Conservation (phyloP, 192 early-diverging fungal species). For the Podochytrium sp. region DNA sequence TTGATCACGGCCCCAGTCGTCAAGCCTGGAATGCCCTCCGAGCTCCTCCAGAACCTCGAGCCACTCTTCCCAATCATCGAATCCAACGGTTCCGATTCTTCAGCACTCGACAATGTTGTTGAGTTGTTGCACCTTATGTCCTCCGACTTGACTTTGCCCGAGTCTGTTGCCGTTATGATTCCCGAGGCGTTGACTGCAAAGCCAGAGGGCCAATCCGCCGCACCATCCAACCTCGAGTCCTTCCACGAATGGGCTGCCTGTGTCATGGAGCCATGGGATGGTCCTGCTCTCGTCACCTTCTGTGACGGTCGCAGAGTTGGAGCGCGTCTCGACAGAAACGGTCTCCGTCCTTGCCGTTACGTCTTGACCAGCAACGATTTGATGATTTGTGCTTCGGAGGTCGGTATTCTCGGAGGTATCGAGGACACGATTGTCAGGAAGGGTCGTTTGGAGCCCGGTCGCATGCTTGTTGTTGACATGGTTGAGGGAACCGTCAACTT, state of each 20-base stretch:
- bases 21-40: conserved; percentile 76
- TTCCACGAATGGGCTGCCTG: conserved; percentile 98
- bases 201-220: conserved; percentile 71
- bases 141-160: conserved; percentile 77
- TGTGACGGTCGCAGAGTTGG: conserved; percentile 96
- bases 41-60: conserved; percentile 62
- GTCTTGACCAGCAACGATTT: conserved; percentile 89
- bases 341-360: conserved; percentile 96
- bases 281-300: conserved; percentile 97
- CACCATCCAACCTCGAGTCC: conserved; percentile 66
- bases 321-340: conserved; percentile 98
- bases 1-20: neutral
- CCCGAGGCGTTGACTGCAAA: conserved; percentile 90
- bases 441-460: conserved; percentile 94
- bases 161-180: conserved; percentile 99
- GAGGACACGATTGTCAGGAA: conserved; percentile 81
- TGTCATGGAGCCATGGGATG: conserved; percentile 99
- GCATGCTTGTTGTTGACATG: conserved; percentile 97
- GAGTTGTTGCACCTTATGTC: conserved; percentile 71
- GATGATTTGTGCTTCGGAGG: conserved; percentile 98
- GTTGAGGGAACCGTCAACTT: conserved; percentile 72
- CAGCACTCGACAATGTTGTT: conserved; percentile 95
- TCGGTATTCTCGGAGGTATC: conserved; percentile 85
- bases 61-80: conserved; percentile 92
- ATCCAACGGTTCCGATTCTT: conserved; percentile 94